Base-by-base conservation (phyloP, 1,139 yeast species). In the Candida sp. region DNA sequence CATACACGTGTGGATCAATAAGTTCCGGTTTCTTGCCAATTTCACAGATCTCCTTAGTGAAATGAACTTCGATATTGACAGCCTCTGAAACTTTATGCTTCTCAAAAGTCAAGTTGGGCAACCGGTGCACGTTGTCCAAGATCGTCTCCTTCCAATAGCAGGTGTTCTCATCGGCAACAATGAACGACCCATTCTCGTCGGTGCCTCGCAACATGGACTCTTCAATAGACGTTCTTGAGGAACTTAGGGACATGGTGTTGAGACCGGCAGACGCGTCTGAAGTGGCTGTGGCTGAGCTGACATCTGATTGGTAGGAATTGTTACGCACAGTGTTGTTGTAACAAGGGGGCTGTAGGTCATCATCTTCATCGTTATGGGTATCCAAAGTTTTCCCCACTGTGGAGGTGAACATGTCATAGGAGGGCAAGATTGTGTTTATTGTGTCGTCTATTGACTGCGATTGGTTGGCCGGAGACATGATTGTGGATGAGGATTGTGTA, bases 401-500 rank as follows among this genome's bases (percentile, higher is more conserved):
- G 35, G 75, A 65, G 53, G 76, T 75, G 61, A 70, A 76, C 81
- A 77, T 76, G 31, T 73, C 74, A 57, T 77, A 77, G 11, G 80
- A 75, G 3, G 82, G 82, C 11, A 77, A 67, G 26, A 77, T 77
- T 1, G 54, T 51, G 42, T 57, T 50, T 5, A 57, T 46, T 3
- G 60, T 55, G 12, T 57, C 61, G 37, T 57, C 57, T 33, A 37
- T 26, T 31, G 53, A 44, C 9, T 26, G 31, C n/a, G 28, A 26
- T 3, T n/a, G 8, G 25, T 26, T 26, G n/a, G 7, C 22, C 11
- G 22, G 22, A 11, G 23, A 4, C 42, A 38, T 38, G 31, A 11
- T 26, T 2, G 17, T 17, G 17, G 30, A 9, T 37, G 4, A 7
- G 11, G 28, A n/a, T 22, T 17, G 17, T 37, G 28, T 8, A 23